These are phyloP conservation scores for Fusarium sp. DNA, from an alignment of 2,329 filamentous ascomycete genomes.

Conservation along the genomic window DNA sequence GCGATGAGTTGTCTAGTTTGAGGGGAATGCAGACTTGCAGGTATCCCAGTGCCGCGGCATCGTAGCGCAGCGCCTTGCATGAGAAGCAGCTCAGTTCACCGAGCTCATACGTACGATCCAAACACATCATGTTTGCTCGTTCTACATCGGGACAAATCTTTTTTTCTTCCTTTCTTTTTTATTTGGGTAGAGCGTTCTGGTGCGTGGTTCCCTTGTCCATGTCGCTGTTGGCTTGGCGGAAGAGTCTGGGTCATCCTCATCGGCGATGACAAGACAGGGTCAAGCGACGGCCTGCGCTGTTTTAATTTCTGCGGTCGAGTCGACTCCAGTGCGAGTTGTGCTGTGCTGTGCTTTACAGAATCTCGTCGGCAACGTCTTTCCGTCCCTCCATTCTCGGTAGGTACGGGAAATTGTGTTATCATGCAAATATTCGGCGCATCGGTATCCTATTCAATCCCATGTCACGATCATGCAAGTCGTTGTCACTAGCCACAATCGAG, in stretches of 20 bases:
- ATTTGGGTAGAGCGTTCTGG: constrained; percentile 1
- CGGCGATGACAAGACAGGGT: constrained; percentile 29
- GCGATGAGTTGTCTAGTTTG: constrained; percentile 33
- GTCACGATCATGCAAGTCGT: constrained; percentile 27
- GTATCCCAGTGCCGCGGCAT: not conserved
- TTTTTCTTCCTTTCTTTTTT: not conserved
- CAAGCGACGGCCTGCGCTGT: not conserved
- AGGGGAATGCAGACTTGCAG: not conserved
- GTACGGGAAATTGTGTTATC: constrained; percentile 15
- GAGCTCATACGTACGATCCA: constrained; percentile 3
- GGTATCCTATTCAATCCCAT: constrained; percentile 5
- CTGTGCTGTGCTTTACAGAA: not conserved
- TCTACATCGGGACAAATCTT: constrained; percentile 6
- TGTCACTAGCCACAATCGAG: constrained; percentile 43
- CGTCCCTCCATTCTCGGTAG: not conserved
- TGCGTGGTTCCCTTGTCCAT: not conserved
- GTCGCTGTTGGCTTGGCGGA: constrained; percentile 26
- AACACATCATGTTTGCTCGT: constrained; percentile 8
- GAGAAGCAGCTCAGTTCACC: constrained; percentile 11
- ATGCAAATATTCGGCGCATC: constrained; percentile 16
- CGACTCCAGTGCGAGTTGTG: not conserved
- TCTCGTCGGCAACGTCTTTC: constrained; percentile 25
- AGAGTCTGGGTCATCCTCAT: constrained; percentile 28
- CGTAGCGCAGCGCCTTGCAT: not conserved
- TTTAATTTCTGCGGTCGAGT: not conserved